Evolutionary conservation across 2,329 filamentous ascomycete genomes (phyloP).

Genomic region (Neofusicoccum cordaticola): DNA sequence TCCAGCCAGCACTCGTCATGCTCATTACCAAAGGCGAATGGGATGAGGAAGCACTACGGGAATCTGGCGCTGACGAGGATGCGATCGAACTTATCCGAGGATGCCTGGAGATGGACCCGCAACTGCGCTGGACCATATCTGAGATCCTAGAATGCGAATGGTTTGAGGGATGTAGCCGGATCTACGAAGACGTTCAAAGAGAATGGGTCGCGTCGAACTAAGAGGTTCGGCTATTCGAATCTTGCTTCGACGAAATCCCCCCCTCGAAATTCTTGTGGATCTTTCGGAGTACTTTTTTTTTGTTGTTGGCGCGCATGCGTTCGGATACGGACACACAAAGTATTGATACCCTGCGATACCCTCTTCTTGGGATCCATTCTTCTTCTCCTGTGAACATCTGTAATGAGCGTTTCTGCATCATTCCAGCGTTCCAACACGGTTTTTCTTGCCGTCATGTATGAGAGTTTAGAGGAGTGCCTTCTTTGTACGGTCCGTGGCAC

Average conservation of each 20-base stretch:
- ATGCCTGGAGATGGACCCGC: slow-evolving; percentile 57
- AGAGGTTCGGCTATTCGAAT: neutral
- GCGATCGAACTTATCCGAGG: slow-evolving; percentile 57
- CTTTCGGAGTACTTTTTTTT: neutral
- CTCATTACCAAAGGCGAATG: slow-evolving; percentile 61
- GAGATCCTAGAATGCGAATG: slow-evolving; percentile 56
- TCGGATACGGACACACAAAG: slow-evolving; percentile 4
- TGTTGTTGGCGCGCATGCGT: neutral
- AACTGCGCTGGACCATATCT: slow-evolving; percentile 56
- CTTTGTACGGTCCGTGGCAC: neutral
- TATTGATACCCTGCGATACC: slow-evolving; percentile 16
- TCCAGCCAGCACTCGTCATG: slow-evolving; percentile 57
- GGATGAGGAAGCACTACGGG: slow-evolving; percentile 51
- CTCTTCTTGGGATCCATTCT: neutral
- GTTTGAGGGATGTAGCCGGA: slow-evolving; percentile 42
- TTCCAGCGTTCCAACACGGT: slow-evolving; percentile 3
- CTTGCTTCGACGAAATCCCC: neutral
- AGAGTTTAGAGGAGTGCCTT: neutral
- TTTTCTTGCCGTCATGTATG: neutral
- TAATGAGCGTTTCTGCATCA: neutral
- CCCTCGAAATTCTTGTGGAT: neutral
- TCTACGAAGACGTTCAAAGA: slow-evolving; percentile 10
- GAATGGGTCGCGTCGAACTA: slow-evolving; percentile 5
- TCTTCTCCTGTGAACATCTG: neutral
- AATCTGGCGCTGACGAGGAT: slow-evolving; percentile 43